These are phyloP conservation scores for Leishmania guyanensis DNA, from an alignment of 208 protist genomes.

Conservation along the genomic window DNA sequence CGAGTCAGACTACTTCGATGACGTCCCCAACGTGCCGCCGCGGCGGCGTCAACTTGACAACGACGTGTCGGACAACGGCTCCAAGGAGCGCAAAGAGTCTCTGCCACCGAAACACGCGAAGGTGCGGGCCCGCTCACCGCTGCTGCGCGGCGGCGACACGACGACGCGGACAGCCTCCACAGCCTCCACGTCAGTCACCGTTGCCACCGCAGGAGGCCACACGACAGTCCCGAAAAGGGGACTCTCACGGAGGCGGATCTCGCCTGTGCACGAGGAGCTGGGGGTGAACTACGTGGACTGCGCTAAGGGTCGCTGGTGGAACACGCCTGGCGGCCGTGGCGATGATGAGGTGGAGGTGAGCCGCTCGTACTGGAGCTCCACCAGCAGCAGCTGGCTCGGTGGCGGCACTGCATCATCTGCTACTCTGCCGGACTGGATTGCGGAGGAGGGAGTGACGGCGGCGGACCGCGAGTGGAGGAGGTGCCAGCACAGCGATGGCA, in stretches of 20 bases:
- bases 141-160: conserved; percentile 9
- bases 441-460: conserved; percentile 16
- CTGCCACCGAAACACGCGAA: conserved; percentile 1
- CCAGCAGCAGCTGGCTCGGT: conserved; percentile 71
- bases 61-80: not conserved
- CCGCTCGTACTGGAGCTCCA: conserved; percentile 62
- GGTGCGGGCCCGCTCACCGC: conserved; percentile 5
- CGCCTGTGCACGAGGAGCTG: conserved; percentile 1
- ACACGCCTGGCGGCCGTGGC: conserved; percentile 46
- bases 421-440: conserved; percentile 25
- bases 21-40: conserved; percentile 16
- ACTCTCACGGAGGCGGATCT: not conserved
- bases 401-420: conserved; percentile 25
- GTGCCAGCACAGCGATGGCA: not conserved
- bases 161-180: conserved; percentile 10
- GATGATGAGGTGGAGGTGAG: conserved; percentile 84
- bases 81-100: not conserved
- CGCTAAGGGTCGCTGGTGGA: conserved; percentile 59
- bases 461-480: not conserved
- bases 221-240: not conserved
- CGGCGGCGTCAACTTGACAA: conserved; percentile 10
- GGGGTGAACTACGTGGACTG: conserved; percentile 28
- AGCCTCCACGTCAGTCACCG: not conserved
- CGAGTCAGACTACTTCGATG: conserved; percentile 29
- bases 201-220: not conserved